Evolutionary conservation across 2,329 filamentous ascomycete species (phyloP), one percentile per base, ranked within the genome.

Genomic region (Penicillium sp.): DNA sequence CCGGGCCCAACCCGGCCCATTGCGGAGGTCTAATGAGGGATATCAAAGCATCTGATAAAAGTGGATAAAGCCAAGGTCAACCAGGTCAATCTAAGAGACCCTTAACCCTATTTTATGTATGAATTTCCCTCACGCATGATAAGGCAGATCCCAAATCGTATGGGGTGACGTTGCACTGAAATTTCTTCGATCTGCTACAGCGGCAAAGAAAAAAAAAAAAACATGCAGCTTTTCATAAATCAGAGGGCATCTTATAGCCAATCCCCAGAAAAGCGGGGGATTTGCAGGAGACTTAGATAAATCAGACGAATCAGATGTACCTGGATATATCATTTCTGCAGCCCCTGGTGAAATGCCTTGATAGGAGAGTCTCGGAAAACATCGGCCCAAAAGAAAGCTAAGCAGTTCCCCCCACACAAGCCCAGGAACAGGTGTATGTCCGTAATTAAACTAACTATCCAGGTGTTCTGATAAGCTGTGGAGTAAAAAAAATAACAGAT

Each of bases 391-490:
- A 49, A 31, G 3, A 40, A 9, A 25, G 43, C 14, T 7, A 45
- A 33, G 28, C 8, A 14, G 10, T 51, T n/a, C 22, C 31, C 38
- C 44, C 30, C 31, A 37, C 49, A 51, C 17, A 44, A 36, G 46
- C 9, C 35, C 35, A 49, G 38, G 48, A 35, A 51, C 40, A 44
- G 30, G 26, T 44, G n/a, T 12, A 26, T 28, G 46, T 50, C 62
- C 60, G 61, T 62, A 57, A 16, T 11, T 22, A 45, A 33, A 45
- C 5, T 28, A 35, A 33, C 12, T 5, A 33, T 0, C 11, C 11
- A 4, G 22, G 17, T 19, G 28, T 54, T 26, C 65, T 65, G 63
- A 69, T 72, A 64, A 71, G 68, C 55, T 74, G 73, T 37, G 72
- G 77, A 36, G 54, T 63, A 28, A 19, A 43, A 60, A 57, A 12